Conservation (phyloP, 495 filamentous ascomycete species). For the Trypethelium eluteriae region DNA sequence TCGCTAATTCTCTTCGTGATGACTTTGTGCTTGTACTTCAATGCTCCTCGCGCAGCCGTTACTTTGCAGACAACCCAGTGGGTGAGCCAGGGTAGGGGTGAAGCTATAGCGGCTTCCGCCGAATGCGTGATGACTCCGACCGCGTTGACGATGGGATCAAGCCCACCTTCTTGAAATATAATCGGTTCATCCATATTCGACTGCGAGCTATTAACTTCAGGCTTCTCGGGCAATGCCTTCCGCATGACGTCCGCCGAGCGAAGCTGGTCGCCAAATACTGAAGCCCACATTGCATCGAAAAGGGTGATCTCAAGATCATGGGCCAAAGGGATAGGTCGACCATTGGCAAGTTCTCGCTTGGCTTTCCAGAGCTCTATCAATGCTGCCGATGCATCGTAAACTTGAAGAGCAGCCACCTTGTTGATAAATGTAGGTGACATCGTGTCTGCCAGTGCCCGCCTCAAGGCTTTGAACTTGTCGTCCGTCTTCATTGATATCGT, state of each 20-base stretch:
- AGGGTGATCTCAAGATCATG: not conserved
- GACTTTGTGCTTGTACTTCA: not conserved
- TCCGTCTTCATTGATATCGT: constrained; percentile 14
- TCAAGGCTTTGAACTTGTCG: constrained; percentile 11
- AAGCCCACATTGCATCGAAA: constrained; percentile 15
- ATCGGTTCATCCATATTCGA: not conserved
- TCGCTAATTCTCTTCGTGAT: not conserved
- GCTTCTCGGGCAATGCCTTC: not conserved
- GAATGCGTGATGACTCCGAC: not conserved
- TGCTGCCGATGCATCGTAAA: not conserved
- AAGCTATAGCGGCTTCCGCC: not conserved
- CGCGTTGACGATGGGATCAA: not conserved
- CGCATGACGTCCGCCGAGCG: not conserved
- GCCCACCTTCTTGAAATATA: not conserved
- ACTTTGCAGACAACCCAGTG: not conserved
- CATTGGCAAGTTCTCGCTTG: constrained; percentile 12
- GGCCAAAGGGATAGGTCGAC: constrained; percentile 11
- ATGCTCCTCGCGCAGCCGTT: not conserved
- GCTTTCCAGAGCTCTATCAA: constrained; percentile 15
- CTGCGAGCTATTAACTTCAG: not conserved
- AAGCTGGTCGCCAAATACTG: constrained; percentile 8
- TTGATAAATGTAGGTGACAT: constrained; percentile 16
- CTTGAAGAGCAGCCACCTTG: constrained; percentile 12
- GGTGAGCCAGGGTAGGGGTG: not conserved
- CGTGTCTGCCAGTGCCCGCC: constrained; percentile 12